phyloP scores from a whole-genome alignment of 768 basidiomycete species.

The Tricholomella constricta region DNA sequence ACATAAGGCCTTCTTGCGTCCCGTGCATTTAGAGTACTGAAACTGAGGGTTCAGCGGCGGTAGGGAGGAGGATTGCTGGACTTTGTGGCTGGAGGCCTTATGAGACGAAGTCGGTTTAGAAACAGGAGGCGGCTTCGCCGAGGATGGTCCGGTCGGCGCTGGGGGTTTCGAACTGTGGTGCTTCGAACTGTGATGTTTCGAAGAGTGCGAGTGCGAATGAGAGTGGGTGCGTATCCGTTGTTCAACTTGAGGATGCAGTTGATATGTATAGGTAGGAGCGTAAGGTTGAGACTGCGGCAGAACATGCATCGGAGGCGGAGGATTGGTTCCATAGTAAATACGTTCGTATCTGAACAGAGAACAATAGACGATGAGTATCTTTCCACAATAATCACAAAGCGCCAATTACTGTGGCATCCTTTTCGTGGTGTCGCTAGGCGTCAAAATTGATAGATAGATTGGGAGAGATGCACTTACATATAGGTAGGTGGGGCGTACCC shows the following conservation, averaged over 20 bases:
- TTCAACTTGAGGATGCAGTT: slow-evolving; percentile 1
- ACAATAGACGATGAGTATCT: not conserved
- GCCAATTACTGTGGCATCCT: slow-evolving; percentile 19
- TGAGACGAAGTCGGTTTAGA: not conserved
- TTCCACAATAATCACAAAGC: not conserved
- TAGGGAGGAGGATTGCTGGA: not conserved
- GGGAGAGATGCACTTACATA: slow-evolving; percentile 9
- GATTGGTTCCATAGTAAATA: slow-evolving; percentile 13
- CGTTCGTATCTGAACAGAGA: slow-evolving; percentile 18
- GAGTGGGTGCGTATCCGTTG: slow-evolving; percentile 13
- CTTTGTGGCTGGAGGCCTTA: not conserved
- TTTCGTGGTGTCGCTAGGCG: not conserved
- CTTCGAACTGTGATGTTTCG: slow-evolving; percentile 3
- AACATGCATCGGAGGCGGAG: slow-evolving; percentile 15
- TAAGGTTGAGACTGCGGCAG: slow-evolving; percentile 10
- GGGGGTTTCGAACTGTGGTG: slow-evolving; percentile 1
- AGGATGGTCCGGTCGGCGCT: not conserved
- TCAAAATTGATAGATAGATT: not conserved
- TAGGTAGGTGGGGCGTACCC: slow-evolving; percentile 18
- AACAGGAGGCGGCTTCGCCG: slow-evolving; percentile 8
- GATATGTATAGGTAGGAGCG: slow-evolving; percentile 12
- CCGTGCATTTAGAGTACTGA: slow-evolving; percentile 79
- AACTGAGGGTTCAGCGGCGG: slow-evolving; percentile 35
- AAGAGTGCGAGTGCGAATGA: slow-evolving; percentile 14
- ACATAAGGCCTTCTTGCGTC: slow-evolving; percentile 78